Evolutionary conservation across 108 stramenopile genomes (phyloP).

Genomic region (Bacterosira constricta): DNA sequence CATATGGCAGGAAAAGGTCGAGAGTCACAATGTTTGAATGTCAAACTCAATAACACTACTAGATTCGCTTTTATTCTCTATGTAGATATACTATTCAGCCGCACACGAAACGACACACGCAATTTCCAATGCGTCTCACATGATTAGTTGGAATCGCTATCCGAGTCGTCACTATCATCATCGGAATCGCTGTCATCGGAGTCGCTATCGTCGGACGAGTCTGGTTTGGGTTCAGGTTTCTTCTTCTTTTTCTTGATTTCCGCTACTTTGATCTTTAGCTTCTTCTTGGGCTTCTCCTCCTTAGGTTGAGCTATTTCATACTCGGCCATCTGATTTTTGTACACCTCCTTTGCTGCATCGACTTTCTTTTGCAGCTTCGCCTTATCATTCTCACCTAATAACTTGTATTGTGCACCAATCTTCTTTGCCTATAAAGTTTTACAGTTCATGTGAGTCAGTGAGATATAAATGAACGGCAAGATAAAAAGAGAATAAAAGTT

Average conservation of each 20-base stretch:
- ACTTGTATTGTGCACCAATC: conserved; percentile 63
- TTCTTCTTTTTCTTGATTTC: conserved; percentile 46
- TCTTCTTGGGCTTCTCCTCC: conserved; percentile 4
- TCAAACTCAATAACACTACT: too few species aligned
- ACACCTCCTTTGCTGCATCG: conserved; percentile 68
- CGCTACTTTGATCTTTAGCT: conserved; percentile 15
- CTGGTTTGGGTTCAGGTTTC: conserved; percentile 32
- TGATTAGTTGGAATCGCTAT: conserved; percentile 15
- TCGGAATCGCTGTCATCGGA: conserved; percentile 24
- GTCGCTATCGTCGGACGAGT: conserved; percentile 19
- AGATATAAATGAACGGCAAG: not conserved
- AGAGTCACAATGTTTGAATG: too few species aligned
- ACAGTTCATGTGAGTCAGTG: not conserved
- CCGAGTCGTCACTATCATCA: conserved; percentile 29
- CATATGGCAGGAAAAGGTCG: too few species aligned
- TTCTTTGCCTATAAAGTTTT: conserved; percentile 49
- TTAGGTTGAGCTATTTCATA: conserved; percentile 32
- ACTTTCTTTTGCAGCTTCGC: conserved; percentile 69
- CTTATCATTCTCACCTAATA: conserved; percentile 57
- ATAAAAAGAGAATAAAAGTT: not conserved
- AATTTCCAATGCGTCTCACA: too few species aligned
- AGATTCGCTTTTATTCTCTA: too few species aligned
- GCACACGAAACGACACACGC: too few species aligned
- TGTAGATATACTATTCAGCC: too few species aligned
- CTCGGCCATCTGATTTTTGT: conserved; percentile 52